Evolutionary conservation across 2,329 filamentous ascomycete species (phyloP).

Genomic region (Cladosporium sp.): DNA sequence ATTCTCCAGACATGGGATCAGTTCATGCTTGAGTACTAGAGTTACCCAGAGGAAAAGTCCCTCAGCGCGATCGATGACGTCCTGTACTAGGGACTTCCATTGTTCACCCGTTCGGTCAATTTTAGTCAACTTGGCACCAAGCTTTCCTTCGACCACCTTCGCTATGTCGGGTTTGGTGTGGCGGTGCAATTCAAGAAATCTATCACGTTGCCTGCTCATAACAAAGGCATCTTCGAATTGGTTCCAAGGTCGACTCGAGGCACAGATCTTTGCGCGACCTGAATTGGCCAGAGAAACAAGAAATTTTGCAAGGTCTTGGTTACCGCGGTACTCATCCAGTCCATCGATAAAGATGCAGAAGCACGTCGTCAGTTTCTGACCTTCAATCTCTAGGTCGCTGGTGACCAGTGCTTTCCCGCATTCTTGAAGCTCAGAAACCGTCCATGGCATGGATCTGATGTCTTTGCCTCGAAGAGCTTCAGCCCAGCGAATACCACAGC

Average conservation of each 20-base stretch:
- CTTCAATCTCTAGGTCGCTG: neutral
- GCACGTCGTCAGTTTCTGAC: neutral
- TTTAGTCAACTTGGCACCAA: too few relatives aligned
- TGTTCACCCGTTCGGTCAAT: too few relatives aligned
- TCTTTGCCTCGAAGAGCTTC: neutral
- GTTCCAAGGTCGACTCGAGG: slow-evolving; percentile 7
- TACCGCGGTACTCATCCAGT: neutral
- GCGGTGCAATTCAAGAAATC: neutral
- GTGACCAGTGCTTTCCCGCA: neutral
- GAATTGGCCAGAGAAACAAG: too few relatives aligned
- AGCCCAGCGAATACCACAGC: neutral
- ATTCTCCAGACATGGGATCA: too few relatives aligned
- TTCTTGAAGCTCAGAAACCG: neutral
- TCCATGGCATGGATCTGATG: neutral
- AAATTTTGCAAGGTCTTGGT: too few relatives aligned
- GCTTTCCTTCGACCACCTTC: neutral
- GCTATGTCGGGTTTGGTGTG: neutral
- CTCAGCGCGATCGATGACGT: too few relatives aligned
- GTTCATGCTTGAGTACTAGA: too few relatives aligned
- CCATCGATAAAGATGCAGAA: slow-evolving; percentile 7
- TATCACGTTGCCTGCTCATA: neutral
- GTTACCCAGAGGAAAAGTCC: slow-evolving; percentile 3
- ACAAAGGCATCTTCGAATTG: neutral
- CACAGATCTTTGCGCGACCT: neutral
- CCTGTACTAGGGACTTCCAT: too few relatives aligned